Evolutionary conservation across 768 basidiomycete species (phyloP), one percentile per base, ranked within the genome.

Genomic region (Termitomyces sp.): DNA sequence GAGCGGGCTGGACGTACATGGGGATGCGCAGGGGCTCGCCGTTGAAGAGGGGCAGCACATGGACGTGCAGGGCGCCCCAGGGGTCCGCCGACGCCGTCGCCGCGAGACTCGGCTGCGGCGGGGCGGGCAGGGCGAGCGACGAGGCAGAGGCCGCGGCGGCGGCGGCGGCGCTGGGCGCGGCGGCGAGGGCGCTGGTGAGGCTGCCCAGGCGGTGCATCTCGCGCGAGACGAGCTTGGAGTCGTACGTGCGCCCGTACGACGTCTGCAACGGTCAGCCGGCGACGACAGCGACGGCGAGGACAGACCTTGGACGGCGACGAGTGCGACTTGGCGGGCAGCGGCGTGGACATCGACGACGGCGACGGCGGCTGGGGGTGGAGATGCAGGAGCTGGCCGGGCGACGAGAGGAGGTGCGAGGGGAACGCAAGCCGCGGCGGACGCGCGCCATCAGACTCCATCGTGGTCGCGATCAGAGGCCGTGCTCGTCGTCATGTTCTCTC

Each of bases 41-140:
- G 52, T 95, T 95, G 76, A 98, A 98, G 4, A 96, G 72, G 1
- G 94, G 94, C 3, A 98, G 75, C 34, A 97, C 88, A 68, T 92
- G 86, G 33, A 95, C 85, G 70, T 94, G 91, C 22, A 98, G 73
- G 24, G 84, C 75, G 50, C 84, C 83, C 93, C 93, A 96, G 12
- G 94, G 90, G 63, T 92, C 90, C 10, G 78, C 73, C 3, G 78
- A 75, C 1, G 77, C 70, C 12, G 74, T 71, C 1, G 76, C 76
- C 2, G 80, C 70, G n/a, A 75, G 64, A 47, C 56, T 73, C 64
- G 68, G 61, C 60, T 75, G 73, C 5, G 75, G 68, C 8, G 81
- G 74, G 0, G 74, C 66, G 29, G 76, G 74, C 39, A 79, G 62
- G 48, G 77, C 70, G 37, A 82, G 62, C 24, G 81, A 70, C 5